phyloP scores from a whole-genome alignment of 2,329 filamentous ascomycete genomes.

The Pseudogymnoascus sp. region DNA sequence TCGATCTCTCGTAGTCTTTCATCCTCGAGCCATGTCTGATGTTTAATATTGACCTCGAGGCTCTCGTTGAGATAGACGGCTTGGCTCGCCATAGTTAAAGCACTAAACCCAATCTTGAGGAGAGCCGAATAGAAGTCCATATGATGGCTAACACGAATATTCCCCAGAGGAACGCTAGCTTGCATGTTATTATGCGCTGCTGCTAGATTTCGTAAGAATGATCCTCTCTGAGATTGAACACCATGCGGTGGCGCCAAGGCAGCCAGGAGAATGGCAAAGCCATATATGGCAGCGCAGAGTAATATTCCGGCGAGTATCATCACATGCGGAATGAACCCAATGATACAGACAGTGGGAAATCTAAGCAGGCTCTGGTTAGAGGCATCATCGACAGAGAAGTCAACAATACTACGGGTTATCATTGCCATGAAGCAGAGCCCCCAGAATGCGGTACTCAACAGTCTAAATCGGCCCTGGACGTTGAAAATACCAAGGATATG shows the following conservation, averaged over 20 bases:
- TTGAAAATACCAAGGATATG: constrained; percentile 75
- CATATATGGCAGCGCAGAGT: constrained; percentile 69
- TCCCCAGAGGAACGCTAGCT: constrained; percentile 76
- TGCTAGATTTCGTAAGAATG: constrained; percentile 51
- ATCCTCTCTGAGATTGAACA: constrained; percentile 25
- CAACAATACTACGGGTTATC: constrained; percentile 66
- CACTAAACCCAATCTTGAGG: constrained; percentile 75
- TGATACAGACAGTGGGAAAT: constrained; percentile 89
- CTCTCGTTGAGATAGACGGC: constrained; percentile 95
- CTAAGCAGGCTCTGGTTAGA: constrained; percentile 60
- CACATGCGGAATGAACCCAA: constrained; percentile 92
- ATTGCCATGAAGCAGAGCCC: constrained; percentile 81
- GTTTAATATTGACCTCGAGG: constrained; percentile 59
- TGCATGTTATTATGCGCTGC: constrained; percentile 84
- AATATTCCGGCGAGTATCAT: constrained; percentile 72
- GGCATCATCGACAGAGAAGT: constrained; percentile 52
- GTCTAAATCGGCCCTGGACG: constrained; percentile 67
- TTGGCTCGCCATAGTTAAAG: constrained; percentile 88
- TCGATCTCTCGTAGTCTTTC: constrained; percentile 74
- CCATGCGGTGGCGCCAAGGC: constrained; percentile 45
- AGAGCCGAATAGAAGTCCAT: constrained; percentile 96
- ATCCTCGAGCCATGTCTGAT: constrained; percentile 86
- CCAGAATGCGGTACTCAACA: constrained; percentile 84
- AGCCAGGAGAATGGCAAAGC: constrained; percentile 65
- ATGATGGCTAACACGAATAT: constrained; percentile 69